A percentile compares a stretch with the other conserved stretches of the same genome.
phyloP scores from a whole-genome alignment of 1,284 basidiomycete species.

The Puccinia brachypodii region DNA sequence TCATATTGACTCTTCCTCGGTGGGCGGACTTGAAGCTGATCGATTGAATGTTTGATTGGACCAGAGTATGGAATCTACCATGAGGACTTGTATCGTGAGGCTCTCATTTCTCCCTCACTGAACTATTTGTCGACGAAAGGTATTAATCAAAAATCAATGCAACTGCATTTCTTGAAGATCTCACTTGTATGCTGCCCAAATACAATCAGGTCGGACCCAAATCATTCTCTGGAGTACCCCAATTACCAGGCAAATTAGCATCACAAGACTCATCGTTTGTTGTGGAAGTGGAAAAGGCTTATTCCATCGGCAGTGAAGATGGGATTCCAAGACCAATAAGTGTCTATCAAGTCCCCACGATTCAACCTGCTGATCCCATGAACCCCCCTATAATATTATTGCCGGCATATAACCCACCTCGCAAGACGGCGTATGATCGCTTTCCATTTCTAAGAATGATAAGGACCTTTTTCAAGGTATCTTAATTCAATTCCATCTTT shows the following conservation, averaged over 20 bases:
- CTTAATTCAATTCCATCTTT: not conserved
- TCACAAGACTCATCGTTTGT: not conserved
- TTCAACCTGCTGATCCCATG: conserved; percentile 24
- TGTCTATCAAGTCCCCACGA: not conserved
- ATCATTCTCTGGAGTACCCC: conserved; percentile 3
- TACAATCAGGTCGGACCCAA: conserved; percentile 19
- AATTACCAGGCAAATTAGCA: not conserved
- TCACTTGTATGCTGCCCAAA: conserved; percentile 39
- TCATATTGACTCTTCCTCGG: not conserved
- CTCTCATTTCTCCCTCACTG: not conserved
- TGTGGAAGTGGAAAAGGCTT: conserved; percentile 11
- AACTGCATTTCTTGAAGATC: not conserved
- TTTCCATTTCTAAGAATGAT: conserved; percentile 34
- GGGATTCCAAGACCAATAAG: not conserved
- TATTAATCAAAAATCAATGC: not conserved
- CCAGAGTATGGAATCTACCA: conserved; percentile 38
- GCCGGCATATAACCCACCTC: conserved; percentile 30
- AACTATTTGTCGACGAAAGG: not conserved
- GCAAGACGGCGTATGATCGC: conserved; percentile 15
- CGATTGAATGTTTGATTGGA: not conserved
- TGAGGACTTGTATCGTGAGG: conserved; percentile 45
- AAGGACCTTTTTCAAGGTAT: conserved; percentile 16
- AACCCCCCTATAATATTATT: conserved; percentile 22
- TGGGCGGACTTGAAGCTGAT: not conserved
- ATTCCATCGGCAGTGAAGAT: conserved; percentile 9